phyloP scores from a whole-genome alignment of 192 early-diverging fungal species.

The Endogone sp. region DNA sequence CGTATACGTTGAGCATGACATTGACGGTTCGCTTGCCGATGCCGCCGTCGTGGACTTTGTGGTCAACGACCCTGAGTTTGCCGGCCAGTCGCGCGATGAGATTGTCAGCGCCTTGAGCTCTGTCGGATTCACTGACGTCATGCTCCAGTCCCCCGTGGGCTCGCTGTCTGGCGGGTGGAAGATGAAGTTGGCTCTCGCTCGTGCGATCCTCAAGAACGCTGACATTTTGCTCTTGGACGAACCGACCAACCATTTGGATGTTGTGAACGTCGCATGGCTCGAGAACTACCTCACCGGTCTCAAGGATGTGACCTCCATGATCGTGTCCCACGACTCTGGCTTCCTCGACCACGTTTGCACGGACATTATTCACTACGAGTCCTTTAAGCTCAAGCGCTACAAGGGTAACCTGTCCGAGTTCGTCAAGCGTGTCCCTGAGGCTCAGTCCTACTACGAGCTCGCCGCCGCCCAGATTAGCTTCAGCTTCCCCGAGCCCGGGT shows the following conservation, averaged over 20 bases:
- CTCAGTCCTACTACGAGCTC: conserved; percentile 74
- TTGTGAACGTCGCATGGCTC: conserved; percentile 54
- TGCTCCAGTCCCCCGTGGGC: conserved; percentile 63
- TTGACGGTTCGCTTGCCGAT: conserved; percentile 71
- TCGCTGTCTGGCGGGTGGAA: conserved; percentile 86
- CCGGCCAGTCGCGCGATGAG: conserved; percentile 50
- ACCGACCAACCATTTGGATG: conserved; percentile 84
- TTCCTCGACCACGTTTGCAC: conserved; percentile 81
- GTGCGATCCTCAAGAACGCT: conserved; percentile 82
- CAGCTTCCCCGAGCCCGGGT: conserved; percentile 70
- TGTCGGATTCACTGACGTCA: conserved; percentile 67
- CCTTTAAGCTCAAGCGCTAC: conserved; percentile 72
- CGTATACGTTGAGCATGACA: conserved; percentile 76
- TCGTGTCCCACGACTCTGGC: conserved; percentile 84
- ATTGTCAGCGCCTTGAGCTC: conserved; percentile 47
- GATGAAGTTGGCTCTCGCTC: conserved; percentile 86
- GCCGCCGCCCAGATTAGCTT: conserved; percentile 58
- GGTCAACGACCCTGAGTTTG: conserved; percentile 47
- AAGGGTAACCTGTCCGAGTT: conserved; percentile 77
- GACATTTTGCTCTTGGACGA: conserved; percentile 84
- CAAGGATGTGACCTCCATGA: conserved; percentile 75
- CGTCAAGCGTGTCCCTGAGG: conserved; percentile 71
- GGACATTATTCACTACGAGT: conserved; percentile 81
- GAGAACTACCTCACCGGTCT: conserved; percentile 69
- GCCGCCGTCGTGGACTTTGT: conserved; percentile 66